A percentile compares a stretch with the other conserved stretches of the same genome.
Evolutionary conservation across 2,329 filamentous ascomycete species (phyloP).

Genomic region (Biscogniauxia marginata): DNA sequence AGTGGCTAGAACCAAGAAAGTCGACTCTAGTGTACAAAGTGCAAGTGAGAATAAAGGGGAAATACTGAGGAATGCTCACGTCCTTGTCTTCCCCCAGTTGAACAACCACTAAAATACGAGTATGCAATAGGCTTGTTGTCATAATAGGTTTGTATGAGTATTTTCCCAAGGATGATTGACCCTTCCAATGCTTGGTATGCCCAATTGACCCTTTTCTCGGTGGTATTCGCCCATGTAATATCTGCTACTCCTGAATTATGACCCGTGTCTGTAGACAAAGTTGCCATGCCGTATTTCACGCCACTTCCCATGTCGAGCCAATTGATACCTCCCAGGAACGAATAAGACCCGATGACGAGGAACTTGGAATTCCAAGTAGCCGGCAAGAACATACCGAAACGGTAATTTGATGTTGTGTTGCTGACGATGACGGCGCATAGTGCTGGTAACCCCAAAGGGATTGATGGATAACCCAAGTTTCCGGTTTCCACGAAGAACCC

Average conservation of each 20-base stretch:
- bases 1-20: too few relatives aligned
- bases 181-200: slow-evolving; percentile 38
- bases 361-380: slow-evolving; percentile 29
- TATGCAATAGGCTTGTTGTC: slow-evolving; percentile 35
- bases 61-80: slow-evolving; percentile 42
- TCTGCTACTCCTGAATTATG: slow-evolving; percentile 30
- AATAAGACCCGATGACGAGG: slow-evolving; percentile 26
- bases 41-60: background rate
- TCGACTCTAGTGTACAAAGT: too few relatives aligned
- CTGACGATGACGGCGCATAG: slow-evolving; percentile 29
- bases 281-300: slow-evolving; percentile 27
- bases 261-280: slow-evolving; percentile 37
- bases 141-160: slow-evolving; percentile 45
- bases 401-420: slow-evolving; percentile 27
- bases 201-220: slow-evolving; percentile 33
- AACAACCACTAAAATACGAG: slow-evolving; percentile 53
- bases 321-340: slow-evolving; percentile 31
- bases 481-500: slow-evolving; percentile 24
- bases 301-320: slow-evolving; percentile 30
- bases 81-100: slow-evolving; percentile 54
- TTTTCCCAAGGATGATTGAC: slow-evolving; percentile 44
- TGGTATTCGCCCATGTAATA: slow-evolving; percentile 34
- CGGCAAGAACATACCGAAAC: slow-evolving; percentile 32
- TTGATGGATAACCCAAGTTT: slow-evolving; percentile 28
- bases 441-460: slow-evolving; percentile 22